A percentile compares a stretch with the other conserved stretches of the same genome.
phyloP scores from a whole-genome alignment of 306 rosid species.

The Glycine latifolia region DNA sequence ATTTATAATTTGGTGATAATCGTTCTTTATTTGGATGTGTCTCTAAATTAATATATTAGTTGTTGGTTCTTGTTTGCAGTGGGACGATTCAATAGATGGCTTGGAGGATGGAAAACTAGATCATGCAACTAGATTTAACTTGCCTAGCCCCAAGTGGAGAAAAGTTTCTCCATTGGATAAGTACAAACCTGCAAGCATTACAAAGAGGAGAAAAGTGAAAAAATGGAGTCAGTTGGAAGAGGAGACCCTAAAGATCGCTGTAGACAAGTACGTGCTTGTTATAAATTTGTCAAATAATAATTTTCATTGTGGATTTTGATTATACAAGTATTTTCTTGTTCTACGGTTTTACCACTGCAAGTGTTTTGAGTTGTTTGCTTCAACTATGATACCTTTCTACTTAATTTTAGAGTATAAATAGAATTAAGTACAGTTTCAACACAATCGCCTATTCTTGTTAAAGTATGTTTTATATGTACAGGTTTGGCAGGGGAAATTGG shows the following conservation, averaged over 20 bases:
- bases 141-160: conserved; percentile 57
- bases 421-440: conserved; percentile 17
- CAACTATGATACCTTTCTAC: background rate
- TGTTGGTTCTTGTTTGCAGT: conserved; percentile 10
- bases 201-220: conserved; percentile 58
- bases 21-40: conserved; percentile 8
- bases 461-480: conserved; percentile 40
- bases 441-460: conserved; percentile 18
- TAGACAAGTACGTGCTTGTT: conserved; percentile 57
- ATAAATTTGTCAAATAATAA: background rate
- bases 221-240: conserved; percentile 71
- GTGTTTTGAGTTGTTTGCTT: background rate
- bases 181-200: conserved; percentile 32
- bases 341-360: background rate
- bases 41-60: background rate
- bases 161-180: conserved; percentile 59
- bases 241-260: conserved; percentile 57
- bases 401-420: background rate
- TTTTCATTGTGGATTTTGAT: background rate
- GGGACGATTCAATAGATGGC: conserved; percentile 56
- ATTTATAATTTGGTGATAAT: background rate
- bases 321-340: background rate
- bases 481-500: conserved; percentile 72
- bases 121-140: conserved; percentile 9
- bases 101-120: background rate